These are phyloP conservation scores for Draba incana DNA, from an alignment of 345 rosid genomes.

Conservation along the genomic window DNA sequence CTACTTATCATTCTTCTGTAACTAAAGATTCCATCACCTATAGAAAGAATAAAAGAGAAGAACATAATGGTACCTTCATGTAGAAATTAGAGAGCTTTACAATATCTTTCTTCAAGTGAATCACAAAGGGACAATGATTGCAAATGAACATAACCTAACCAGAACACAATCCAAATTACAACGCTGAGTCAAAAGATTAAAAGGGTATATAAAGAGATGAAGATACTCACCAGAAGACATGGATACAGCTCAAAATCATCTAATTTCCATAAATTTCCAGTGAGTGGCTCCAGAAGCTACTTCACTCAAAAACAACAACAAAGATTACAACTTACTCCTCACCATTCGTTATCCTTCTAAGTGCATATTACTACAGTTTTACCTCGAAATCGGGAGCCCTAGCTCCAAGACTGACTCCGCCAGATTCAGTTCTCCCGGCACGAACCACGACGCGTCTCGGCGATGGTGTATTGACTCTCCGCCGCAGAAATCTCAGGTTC, in stretches of 20 bases:
- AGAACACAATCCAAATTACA: not conserved
- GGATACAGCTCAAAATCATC: conserved; percentile 88
- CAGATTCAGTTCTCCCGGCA: conserved; percentile 67
- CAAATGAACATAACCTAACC: conserved; percentile 87
- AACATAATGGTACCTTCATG: conserved; percentile 55
- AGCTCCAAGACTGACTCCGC: conserved; percentile 61
- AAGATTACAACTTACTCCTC: not conserved
- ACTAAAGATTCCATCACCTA: conserved; percentile 1
- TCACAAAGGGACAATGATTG: conserved; percentile 96
- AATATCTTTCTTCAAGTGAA: conserved; percentile 79
- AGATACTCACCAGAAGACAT: conserved; percentile 60
- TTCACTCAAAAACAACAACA: conserved; percentile 24
- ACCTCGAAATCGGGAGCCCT: conserved; percentile 79
- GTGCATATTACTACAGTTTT: not conserved
- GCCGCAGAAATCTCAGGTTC: conserved; percentile 41
- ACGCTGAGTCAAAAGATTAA: not conserved
- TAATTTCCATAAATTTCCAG: conserved; percentile 76
- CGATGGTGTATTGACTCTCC: conserved; percentile 38
- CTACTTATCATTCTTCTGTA: not conserved
- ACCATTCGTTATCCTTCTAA: not conserved
- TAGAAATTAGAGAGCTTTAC: conserved; percentile 80
- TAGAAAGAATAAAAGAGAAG: conserved; percentile 20
- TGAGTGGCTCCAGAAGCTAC: conserved; percentile 77
- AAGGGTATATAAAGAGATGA: not conserved
- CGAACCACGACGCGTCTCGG: conserved; percentile 51